Base-by-base conservation (phyloP, 768 basidiomycete species). In the Lentinula edodes region DNA sequence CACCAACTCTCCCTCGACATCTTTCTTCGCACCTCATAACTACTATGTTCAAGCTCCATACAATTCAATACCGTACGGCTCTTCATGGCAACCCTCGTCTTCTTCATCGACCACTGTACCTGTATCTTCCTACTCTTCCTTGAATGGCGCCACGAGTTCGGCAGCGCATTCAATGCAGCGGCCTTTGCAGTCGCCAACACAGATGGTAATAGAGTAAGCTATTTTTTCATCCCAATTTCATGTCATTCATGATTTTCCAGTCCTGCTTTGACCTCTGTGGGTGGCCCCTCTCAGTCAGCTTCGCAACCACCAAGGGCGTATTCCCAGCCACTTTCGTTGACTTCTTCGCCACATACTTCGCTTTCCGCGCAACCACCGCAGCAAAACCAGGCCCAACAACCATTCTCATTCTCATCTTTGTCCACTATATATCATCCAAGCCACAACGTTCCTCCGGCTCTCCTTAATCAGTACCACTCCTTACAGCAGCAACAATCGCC, bases 181-280 rank as follows among this genome's bases (percentile, higher is more conserved):
- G 2, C 28, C 28, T 28, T 3, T 28, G 3, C 28, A 28, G 16
- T 61, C 71, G 8, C 62, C 74, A 0, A 74, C 76, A 58, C 71
- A 76, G 42, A 81, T 89, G 75, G 80, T 87, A 70, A 90, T 91
- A 64, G 89, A 91, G 89, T 91, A 72, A 54, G 89, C 80, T 12
- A n/a, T 48, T 9, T 51, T 16, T 16, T 20, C 3, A 7, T 34
- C 6, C 5, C 5, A 0, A 23, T 1, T 28, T 35, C 46, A 35
- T 59, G 38, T 38, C 12, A 3, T 15, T 51, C 20, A 36, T 13
- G 34, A 15, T 23, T 32, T 50, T 15, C 1, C 18, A 59, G 58
- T 28, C 58, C 58, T 39, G 23, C 28, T 6, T 46, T 46, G 57
- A 46, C 23, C 38, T 61, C 36, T 53, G 28, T 51, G 16, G 36